These are phyloP conservation scores for Colletotrichum sp. DNA, from an alignment of 2,329 filamentous ascomycete species.

Conservation along the genomic window DNA sequence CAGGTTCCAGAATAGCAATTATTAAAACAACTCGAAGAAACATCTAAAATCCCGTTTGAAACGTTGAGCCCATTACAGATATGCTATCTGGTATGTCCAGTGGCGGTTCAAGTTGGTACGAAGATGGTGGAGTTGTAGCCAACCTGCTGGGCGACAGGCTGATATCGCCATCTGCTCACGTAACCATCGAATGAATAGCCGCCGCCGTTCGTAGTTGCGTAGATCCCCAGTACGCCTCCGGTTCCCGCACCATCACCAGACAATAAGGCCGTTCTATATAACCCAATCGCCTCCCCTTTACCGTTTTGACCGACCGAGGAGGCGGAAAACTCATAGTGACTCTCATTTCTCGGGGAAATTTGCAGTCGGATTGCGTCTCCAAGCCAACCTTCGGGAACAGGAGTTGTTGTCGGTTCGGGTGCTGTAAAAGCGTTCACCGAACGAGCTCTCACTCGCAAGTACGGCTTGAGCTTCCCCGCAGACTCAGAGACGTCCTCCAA, in stretches of 20 bases:
- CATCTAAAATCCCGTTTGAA: accelerated
- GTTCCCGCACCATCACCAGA: not conserved
- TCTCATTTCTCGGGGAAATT: not conserved
- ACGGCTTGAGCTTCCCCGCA: not conserved
- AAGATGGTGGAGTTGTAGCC: not conserved
- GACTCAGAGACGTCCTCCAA: not conserved
- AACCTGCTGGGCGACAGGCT: not conserved
- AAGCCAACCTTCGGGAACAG: not conserved
- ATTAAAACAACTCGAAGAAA: not conserved
- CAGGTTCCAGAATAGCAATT: not conserved
- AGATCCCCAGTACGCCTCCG: not conserved
- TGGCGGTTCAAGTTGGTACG: not conserved
- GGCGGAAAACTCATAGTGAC: not conserved
- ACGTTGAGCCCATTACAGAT: not conserved
- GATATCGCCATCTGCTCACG: not conserved
- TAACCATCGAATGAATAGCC: not conserved
- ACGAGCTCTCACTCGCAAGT: not conserved
- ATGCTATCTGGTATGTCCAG: not conserved
- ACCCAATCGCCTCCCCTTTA: not conserved
- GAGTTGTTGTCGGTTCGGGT: accelerated
- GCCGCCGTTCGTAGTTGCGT: not conserved
- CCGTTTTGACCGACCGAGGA: not conserved
- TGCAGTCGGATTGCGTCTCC: not conserved
- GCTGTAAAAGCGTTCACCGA: not conserved
- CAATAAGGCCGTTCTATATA: not conserved